A percentile compares a stretch with the other conserved stretches of the same genome.
phyloP scores from a whole-genome alignment of 257 asterid genomes.

The Misopates orontium region DNA sequence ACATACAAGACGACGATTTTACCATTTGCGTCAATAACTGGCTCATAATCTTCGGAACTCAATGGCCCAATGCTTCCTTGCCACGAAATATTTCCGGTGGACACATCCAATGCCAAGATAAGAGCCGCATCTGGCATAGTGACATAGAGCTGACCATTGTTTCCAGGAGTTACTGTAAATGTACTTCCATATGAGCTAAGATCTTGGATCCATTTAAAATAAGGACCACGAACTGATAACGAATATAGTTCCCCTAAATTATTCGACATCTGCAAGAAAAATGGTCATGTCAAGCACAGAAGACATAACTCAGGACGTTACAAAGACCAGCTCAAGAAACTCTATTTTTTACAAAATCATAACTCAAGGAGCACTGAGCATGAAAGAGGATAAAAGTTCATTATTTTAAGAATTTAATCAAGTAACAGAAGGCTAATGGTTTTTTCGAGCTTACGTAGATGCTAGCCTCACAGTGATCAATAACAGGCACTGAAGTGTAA shows the following conservation, averaged over 20 bases:
- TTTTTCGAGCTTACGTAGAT: conserved; percentile 54
- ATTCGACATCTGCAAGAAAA: conserved; percentile 61
- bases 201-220: conserved; percentile 88
- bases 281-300: neutral
- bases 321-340: too few relatives aligned
- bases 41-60: conserved; percentile 67
- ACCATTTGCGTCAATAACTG: conserved; percentile 84
- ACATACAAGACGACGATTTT: conserved; percentile 2
- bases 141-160: conserved; percentile 70
- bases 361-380: too few relatives aligned
- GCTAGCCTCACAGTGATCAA: conserved; percentile 95
- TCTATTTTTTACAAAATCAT: too few relatives aligned
- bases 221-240: conserved; percentile 67
- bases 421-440: neutral
- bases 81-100: conserved; percentile 73
- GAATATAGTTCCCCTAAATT: conserved; percentile 83
- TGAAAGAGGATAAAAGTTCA: too few relatives aligned
- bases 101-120: conserved; percentile 68
- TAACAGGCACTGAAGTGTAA: conserved; percentile 68
- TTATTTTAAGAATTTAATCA: neutral
- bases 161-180: conserved; percentile 61
- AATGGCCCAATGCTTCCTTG: conserved; percentile 67
- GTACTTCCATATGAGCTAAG: conserved; percentile 59
- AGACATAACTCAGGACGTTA: too few relatives aligned
- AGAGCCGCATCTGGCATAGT: conserved; percentile 47